A percentile compares a stretch with the other conserved stretches of the same genome.
Conservation (phyloP, 2,329 filamentous ascomycete genomes). For the Hansfordia pulvinata region DNA sequence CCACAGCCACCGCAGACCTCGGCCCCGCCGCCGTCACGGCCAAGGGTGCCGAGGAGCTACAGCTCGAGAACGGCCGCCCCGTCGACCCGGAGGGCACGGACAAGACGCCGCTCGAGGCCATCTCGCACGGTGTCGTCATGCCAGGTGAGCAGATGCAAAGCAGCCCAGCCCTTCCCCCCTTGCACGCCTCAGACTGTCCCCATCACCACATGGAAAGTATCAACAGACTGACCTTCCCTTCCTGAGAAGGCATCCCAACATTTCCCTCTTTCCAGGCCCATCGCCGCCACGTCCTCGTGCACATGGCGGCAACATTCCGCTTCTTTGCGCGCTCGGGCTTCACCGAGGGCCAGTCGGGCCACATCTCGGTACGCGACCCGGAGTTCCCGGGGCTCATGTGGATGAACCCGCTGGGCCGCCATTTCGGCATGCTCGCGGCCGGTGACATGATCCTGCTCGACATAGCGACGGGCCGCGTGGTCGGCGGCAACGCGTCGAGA, state of each 20-base stretch:
- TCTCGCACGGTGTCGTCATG: slow-evolving; percentile 1
- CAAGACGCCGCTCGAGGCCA: slow-evolving; percentile 1
- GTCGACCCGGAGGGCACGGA: too few species aligned
- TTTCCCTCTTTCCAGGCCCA: slow-evolving; percentile 27
- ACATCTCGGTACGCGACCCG: slow-evolving; percentile 55
- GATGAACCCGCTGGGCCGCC: slow-evolving; percentile 54
- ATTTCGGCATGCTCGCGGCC: slow-evolving; percentile 52
- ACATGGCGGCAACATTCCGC: slow-evolving; percentile 57
- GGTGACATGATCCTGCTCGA: slow-evolving; percentile 56
- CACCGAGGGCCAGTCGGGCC: slow-evolving; percentile 55
- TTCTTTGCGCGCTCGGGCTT: slow-evolving; percentile 53
- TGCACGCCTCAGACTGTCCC: background rate
- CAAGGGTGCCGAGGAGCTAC: too few species aligned
- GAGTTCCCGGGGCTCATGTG: slow-evolving; percentile 49
- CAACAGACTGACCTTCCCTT: background rate
- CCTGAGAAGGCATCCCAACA: slow-evolving; percentile 23
- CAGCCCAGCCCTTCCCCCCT: too few species aligned
- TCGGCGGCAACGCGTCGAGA: slow-evolving; percentile 45
- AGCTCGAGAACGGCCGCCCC: too few species aligned
- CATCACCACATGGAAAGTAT: background rate
- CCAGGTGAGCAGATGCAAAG: too few species aligned
- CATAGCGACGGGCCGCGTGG: slow-evolving; percentile 38
- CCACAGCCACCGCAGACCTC: too few species aligned
- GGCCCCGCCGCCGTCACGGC: too few species aligned
- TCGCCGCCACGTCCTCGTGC: slow-evolving; percentile 48